Base-by-base conservation (phyloP, 139 green algal genomes). In the Closterium sp. region DNA sequence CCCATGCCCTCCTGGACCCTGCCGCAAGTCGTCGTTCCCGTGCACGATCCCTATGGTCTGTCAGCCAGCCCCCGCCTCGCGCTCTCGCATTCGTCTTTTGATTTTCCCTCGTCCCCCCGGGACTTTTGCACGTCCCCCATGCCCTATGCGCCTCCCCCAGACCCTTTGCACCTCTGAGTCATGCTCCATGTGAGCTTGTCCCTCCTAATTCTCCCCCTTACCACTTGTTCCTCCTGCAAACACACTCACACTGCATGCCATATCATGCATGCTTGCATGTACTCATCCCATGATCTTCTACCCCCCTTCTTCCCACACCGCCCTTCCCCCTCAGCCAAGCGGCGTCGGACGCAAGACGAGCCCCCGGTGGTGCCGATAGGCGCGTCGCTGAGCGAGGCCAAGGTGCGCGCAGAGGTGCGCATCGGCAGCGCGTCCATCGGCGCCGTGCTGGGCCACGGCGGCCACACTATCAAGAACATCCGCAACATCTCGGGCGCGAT, bases 381-480 rank as follows among this genome's bases (percentile, higher is more conserved):
- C 16, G 55, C 55, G 55, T 28, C 55, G 55, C 55, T 6, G 12
- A 19, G 25, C 55, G 55, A 76, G 55, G 55, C 55, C 16, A 76
- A 76, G 55, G 55, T 76, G 55, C 55, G 55, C 2, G 55, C 55
- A 19, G 55, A 76, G 55, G 55, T 76, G 55, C 55, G 55, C 55
- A 76, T 76, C 55, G 4, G 55, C 55, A 76, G 55, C 55, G 55
- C 16, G 4, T 76, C 55, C 55, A 76, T 43, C 4, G 92, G 92
- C 1, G 34, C 31, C 25, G 31, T 94, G 19, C 76, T 94, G 23
- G 92, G 92, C n/a, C 93, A 91, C 25, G 83, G 89, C 28, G 92
- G 92, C 0, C n/a, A 87, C 23, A 94, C 91, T 36, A 94, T 94
- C 85, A 93, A 94, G 89, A n/a, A 64, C 36, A 81, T 94, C 21